Conservation (phyloP, 176 grass and related monocot species). For the Metroxylon sagu region DNA sequence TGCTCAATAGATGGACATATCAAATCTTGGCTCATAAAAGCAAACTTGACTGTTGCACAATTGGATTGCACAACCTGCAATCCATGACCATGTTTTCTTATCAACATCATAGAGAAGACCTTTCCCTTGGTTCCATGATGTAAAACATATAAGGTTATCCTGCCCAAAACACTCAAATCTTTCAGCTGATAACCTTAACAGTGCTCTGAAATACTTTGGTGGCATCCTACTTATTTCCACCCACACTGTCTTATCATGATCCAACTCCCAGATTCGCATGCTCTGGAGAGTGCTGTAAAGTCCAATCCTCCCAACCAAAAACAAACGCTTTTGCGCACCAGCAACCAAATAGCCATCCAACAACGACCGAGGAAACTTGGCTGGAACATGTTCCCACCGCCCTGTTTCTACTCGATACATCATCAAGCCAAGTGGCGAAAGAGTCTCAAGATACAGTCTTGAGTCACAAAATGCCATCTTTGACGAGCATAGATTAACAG, state of each 20-base stretch:
- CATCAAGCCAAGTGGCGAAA: conserved; percentile 92
- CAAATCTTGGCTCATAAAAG: conserved; percentile 88
- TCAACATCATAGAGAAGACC: conserved; percentile 86
- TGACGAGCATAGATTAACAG: conserved; percentile 73
- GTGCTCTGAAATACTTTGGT: conserved; percentile 76
- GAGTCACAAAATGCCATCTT: conserved; percentile 97
- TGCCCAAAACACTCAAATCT: conserved; percentile 98
- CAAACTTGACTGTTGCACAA: conserved; percentile 93
- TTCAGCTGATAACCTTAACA: conserved; percentile 81
- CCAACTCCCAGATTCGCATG: conserved; percentile 97
- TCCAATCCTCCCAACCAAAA: conserved; percentile 81
- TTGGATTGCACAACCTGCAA: conserved; percentile 65
- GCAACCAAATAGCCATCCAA: conserved; percentile 88
- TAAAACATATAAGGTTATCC: conserved; percentile 95
- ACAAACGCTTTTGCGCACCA: conserved; percentile 60
- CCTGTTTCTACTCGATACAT: conserved; percentile 68
- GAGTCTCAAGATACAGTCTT: conserved; percentile 80
- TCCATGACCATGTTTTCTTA: conserved; percentile 91
- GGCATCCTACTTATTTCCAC: conserved; percentile 94
- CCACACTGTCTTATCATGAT: conserved; percentile 78
- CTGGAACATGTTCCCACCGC: conserved; percentile 83
- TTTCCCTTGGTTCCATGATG: conserved; percentile 96
- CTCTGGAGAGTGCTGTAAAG: conserved; percentile 93
- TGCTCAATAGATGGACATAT: conserved; percentile 41
- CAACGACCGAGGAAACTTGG: conserved; percentile 83